These are phyloP conservation scores for Aleurites moluccanus DNA, from an alignment of 441 rosid genomes.

Conservation along the genomic window DNA sequence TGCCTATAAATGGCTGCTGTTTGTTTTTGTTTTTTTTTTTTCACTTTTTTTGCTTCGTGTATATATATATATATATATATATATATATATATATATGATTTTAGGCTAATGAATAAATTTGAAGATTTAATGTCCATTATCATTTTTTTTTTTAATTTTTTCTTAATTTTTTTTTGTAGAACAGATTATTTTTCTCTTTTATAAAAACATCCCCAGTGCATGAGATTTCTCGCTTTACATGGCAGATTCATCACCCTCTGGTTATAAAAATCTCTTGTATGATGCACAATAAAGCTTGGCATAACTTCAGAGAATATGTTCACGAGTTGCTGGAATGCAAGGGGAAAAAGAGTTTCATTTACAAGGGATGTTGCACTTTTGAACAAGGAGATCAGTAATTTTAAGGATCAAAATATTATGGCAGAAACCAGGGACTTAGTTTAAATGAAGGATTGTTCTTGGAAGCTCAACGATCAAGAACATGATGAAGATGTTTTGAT, in stretches of 20 bases:
- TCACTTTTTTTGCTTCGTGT: background rate
- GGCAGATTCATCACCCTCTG: too few relatives aligned
- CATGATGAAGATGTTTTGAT: background rate
- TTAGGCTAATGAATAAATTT: background rate
- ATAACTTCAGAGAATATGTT: constrained; percentile 50
- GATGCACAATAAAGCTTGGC: constrained; percentile 26
- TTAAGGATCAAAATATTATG: constrained; percentile 37
- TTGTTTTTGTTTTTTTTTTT: background rate
- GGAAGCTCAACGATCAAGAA: constrained; percentile 15
- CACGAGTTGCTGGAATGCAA: constrained; percentile 60
- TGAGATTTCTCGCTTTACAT: too few relatives aligned
- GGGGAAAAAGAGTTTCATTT: constrained; percentile 39
- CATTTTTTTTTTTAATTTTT: too few relatives aligned
- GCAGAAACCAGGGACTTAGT: constrained; percentile 46
- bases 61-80: too few relatives aligned
- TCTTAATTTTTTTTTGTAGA: too few relatives aligned
- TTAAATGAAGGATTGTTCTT: constrained; percentile 42
- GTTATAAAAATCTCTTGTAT: too few relatives aligned
- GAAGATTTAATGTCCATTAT: background rate
- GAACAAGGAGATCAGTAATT: constrained; percentile 32
- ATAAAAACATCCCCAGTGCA: too few relatives aligned
- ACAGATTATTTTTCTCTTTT: too few relatives aligned
- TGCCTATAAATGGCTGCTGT: background rate
- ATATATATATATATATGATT: background rate
- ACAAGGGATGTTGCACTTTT: constrained; percentile 42